phyloP scores from a whole-genome alignment of 805 yeast genomes.

The Saccharomycopsis lassenensis region DNA sequence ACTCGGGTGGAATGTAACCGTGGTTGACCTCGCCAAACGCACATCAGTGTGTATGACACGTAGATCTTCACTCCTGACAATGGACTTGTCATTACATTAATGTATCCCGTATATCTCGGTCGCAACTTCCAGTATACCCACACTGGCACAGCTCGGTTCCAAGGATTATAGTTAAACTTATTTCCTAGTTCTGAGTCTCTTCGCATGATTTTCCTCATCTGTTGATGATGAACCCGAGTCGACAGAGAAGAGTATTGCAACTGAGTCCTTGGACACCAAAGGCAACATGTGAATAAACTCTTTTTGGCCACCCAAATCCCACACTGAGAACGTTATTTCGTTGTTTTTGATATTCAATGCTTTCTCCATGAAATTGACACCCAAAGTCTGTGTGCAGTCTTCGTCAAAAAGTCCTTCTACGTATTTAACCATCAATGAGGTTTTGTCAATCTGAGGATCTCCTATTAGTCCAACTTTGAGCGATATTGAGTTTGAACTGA shows the following conservation, averaged over 20 bases:
- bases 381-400: conserved; percentile 85
- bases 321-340: conserved; percentile 79
- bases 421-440: conserved; percentile 91
- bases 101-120: no score
- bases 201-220: no score
- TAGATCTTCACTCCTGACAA: no score
- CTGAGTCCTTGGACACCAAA: conserved; percentile 83
- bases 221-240: no score
- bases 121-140: no score
- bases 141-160: no score
- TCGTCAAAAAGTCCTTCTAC: conserved; percentile 93
- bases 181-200: no score
- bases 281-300: conserved; percentile 96
- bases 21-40: no score
- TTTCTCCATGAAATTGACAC: conserved; percentile 92
- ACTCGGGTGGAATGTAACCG: no score
- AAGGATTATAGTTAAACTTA: no score
- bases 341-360: conserved; percentile 76
- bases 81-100: no score
- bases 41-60: no score
- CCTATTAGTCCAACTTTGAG: conserved; percentile 89
- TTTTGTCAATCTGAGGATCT: conserved; percentile 92
- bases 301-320: conserved; percentile 95
- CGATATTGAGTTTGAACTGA: conserved; percentile 41
- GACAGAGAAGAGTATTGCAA: conserved; percentile 81